phyloP scores from a whole-genome alignment of 257 asterid species.

The Rubia yunnanensis region DNA sequence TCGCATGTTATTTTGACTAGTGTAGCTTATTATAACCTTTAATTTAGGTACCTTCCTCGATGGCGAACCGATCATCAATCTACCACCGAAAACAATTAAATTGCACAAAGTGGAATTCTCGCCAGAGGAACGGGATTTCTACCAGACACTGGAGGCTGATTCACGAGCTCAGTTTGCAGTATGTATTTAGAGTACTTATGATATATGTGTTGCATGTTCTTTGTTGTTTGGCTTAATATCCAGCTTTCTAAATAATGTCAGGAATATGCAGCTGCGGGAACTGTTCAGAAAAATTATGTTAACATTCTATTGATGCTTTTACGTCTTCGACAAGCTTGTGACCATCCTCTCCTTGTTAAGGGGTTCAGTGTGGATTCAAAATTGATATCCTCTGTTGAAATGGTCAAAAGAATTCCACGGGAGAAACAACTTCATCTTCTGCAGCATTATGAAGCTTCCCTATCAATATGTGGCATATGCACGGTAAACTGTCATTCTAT shows the following conservation, averaged over 20 bases:
- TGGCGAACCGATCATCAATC: constrained; percentile 83
- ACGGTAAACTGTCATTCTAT: constrained; percentile 43
- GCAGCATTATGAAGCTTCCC: constrained; percentile 77
- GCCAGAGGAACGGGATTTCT: constrained; percentile 70
- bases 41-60: constrained; percentile 64
- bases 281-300: constrained; percentile 88
- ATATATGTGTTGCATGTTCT: constrained; percentile 5
- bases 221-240: constrained; percentile 12
- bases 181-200: constrained; percentile 27
- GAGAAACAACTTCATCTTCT: constrained; percentile 57
- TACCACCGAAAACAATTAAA: constrained; percentile 76
- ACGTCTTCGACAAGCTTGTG: constrained; percentile 98
- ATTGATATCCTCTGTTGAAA: constrained; percentile 60
- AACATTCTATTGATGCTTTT: constrained; percentile 90
- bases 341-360: constrained; percentile 93
- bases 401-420: constrained; percentile 67
- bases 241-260: constrained; percentile 23
- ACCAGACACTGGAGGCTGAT: constrained; percentile 75
- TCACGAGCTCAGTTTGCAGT: constrained; percentile 98
- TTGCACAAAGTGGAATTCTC: constrained; percentile 80
- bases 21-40: constrained; percentile 14
- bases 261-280: constrained; percentile 98
- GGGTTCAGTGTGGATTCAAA: constrained; percentile 47
- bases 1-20: constrained; percentile 6
- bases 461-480: constrained; percentile 88